A percentile compares a stretch with the other conserved stretches of the same genome.
Evolutionary conservation across 2,329 filamentous ascomycete species (phyloP).

Genomic region (Aspergillus latus): DNA sequence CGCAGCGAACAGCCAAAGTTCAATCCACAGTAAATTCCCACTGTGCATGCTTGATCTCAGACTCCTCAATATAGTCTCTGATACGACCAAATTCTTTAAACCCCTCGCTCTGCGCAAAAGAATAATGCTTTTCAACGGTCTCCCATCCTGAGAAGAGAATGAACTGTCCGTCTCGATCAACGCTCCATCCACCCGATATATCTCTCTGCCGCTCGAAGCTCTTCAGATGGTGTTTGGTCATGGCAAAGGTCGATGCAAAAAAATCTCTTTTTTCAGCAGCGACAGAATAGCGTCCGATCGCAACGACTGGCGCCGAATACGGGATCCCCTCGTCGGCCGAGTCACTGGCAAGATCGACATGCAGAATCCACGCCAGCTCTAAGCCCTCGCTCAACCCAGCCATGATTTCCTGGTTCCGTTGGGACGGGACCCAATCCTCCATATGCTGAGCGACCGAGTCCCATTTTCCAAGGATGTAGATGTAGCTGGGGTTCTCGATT

Average conservation of each 20-base stretch:
- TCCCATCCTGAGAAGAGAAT: constrained; percentile 45
- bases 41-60: constrained; percentile 31
- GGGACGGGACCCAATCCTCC: constrained; percentile 44
- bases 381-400: constrained; percentile 38
- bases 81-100: constrained; percentile 32
- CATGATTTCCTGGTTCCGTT: constrained; percentile 44
- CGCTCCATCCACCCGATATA: constrained; percentile 41
- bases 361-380: constrained; percentile 45
- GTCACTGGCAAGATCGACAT: constrained; percentile 33
- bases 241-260: constrained; percentile 31
- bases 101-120: constrained; percentile 34
- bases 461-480: constrained; percentile 52
- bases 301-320: constrained; percentile 30
- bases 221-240: constrained; percentile 27
- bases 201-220: constrained; percentile 28
- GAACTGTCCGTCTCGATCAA: constrained; percentile 43
- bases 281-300: constrained; percentile 25
- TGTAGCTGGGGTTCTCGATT: constrained; percentile 43
- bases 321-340: constrained; percentile 21
- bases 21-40: neutral
- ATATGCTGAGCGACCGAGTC: constrained; percentile 44
- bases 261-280: constrained; percentile 10
- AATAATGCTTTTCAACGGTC: constrained; percentile 34
- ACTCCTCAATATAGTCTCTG: constrained; percentile 21
- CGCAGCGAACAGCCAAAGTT: no score